Evolutionary conservation across 768 basidiomycete genomes (phyloP).

Genomic region (Gymnopilus dilepis): DNA sequence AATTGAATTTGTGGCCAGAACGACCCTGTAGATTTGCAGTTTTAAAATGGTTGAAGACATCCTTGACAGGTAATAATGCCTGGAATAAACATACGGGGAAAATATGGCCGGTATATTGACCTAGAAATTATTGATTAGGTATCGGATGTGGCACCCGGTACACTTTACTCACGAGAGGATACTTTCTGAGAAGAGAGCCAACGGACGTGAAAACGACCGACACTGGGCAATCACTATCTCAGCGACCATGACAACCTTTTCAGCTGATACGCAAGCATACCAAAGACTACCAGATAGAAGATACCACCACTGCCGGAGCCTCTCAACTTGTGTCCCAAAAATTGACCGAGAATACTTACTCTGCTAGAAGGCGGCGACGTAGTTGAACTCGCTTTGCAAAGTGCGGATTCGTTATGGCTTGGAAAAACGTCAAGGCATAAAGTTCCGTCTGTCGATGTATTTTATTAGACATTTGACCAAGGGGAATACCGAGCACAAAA

Average conservation of each 20-base stretch:
- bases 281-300: slow-evolving; percentile 46
- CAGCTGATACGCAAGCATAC: slow-evolving; percentile 14
- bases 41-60: too few species aligned
- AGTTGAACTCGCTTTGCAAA: slow-evolving; percentile 37
- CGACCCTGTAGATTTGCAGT: slow-evolving; percentile 28
- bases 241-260: not conserved
- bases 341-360: slow-evolving; percentile 32
- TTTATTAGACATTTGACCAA: not conserved
- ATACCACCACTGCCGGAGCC: slow-evolving; percentile 39
- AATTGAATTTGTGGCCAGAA: slow-evolving; percentile 34
- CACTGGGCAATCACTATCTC: slow-evolving; percentile 22
- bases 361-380: slow-evolving; percentile 40
- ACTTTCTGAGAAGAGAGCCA: slow-evolving; percentile 37
- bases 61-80: too few species aligned
- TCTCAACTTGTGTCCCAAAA: not conserved
- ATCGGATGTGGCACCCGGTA: not conserved
- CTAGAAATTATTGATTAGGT: slow-evolving; percentile 20
- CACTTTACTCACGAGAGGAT: slow-evolving; percentile 30
- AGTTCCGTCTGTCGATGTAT: slow-evolving; percentile 34
- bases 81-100: slow-evolving; percentile 42
- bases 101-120: slow-evolving; percentile 43
- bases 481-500: too few species aligned
- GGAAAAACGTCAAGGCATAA: slow-evolving; percentile 40
- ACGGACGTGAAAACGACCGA: slow-evolving; percentile 38
- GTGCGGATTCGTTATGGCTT: slow-evolving; percentile 38